Base-by-base conservation (phyloP, 176 grass and related monocot species). In the Oropetium thomaeum region DNA sequence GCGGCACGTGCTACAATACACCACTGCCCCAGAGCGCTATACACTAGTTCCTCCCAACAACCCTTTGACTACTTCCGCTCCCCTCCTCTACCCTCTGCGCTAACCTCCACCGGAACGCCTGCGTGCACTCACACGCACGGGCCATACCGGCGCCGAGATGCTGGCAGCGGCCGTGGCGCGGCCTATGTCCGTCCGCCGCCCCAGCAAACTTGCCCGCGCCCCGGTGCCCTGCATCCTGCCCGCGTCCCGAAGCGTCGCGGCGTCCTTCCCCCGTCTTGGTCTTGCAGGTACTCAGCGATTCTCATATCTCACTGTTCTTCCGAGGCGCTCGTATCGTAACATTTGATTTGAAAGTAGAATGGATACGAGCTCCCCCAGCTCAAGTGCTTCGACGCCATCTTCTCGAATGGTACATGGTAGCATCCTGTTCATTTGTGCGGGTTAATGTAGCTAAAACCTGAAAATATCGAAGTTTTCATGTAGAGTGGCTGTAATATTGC, bases 201-300 rank as follows among this genome's bases (percentile, higher is more conserved):
- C 8, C 6, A 2, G 26, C 5, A 39, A 16, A 30, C 62, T 76
- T 53, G 30, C 60, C 25, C 41, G 52, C 0, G 31, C 31, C 4
- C 25, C 40, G 15, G 22, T 38, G 39, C 63, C 51, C 29, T 16
- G 38, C 63, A 23, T 29, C 39, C 29, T 43, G 29, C 22, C 59
- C 14, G 40, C 62, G 51, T 47, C 37, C 71, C n/a, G 71, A n/a
- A 20, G 81, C n/a, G 39, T 30, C 40, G 54, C n/a, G 37, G 51
- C 53, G 41, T 11, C 53, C 19, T 76, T 67, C 3, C 41, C 40
- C 33, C 33, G 42, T 14, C 55, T 53, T n/a, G n/a, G n/a, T n/a
- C 42, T 30, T n/a, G n/a, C 26, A 84, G 81, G 81, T 77, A 84
- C 41, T 5, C 26, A 29, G 1, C 17, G 43, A 7, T 34, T 69